Evolutionary conservation across 805 yeast genomes (phyloP), one percentile per base, ranked within the genome.

Genomic region (Ogataea ganodermae): DNA sequence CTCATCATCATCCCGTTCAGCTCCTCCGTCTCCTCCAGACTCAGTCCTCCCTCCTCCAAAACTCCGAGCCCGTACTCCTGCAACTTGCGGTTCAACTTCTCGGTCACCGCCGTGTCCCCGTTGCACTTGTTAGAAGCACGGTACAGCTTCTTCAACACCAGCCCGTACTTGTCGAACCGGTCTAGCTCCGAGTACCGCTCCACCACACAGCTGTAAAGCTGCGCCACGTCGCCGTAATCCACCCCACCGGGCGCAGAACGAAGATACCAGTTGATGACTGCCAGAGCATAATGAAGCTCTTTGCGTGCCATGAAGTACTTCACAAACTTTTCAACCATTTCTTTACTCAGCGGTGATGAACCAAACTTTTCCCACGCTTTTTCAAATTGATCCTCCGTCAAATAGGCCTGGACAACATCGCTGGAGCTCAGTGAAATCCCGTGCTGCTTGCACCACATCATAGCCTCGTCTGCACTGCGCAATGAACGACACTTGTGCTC

Each of bases 101-200:
- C 32, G 16, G 35, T 30, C 22, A 48, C 33, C 13, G 20, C 33
- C 18, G 13, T 3, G 30, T 40, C 33, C 3, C 28, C 26, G n/a
- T 27, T 17, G 18, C 39, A n/a, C n/a, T 9, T n/a, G 17, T 35
- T 38, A 6, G 45, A 35, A 6, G 47, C 45, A 12, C 44, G 36
- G 24, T 36, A 48, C 26, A 48, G 38, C 32, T 44, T 48, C 33
- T 44, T 48, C 36, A 44, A 6, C 8, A 44, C 48, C 28, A 40
- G 7, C n/a, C 28, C 48, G 26, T 40, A 44, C 18, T 44, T 22
- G 7, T 44, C 27, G 23, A 44, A 44, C 9, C 22, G 8, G 16
- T 16, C 22, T 4, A 42, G 10, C 13, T 39, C 16, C 6, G n/a
- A 8, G n/a, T 22, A 40, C 12, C 26, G 13, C 33, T 27, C 16